Conservation (phyloP, 306 rosid genomes). For the Pyrus communis region DNA sequence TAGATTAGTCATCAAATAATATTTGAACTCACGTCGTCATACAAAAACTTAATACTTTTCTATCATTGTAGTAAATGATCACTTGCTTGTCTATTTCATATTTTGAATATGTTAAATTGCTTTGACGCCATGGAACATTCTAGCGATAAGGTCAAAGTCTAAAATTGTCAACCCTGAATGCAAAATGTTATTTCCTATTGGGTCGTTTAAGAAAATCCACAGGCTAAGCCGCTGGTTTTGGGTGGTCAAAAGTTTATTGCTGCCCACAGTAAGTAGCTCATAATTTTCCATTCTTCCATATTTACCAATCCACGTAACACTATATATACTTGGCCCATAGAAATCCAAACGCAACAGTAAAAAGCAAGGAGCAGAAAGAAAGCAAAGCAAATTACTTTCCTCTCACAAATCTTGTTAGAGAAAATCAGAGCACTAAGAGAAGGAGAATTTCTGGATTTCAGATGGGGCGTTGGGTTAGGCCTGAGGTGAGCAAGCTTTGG, state of each 20-base stretch:
- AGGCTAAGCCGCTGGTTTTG: constrained; percentile 67
- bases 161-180: background rate
- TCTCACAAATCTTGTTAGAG: background rate
- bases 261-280: constrained; percentile 38
- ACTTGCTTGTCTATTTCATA: background rate
- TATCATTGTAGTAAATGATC: too few relatives aligned
- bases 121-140: background rate
- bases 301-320: background rate
- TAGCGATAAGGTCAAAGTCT: background rate
- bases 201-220: constrained; percentile 31
- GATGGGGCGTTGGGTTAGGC: constrained; percentile 90
- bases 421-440: background rate
- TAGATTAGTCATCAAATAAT: too few relatives aligned
- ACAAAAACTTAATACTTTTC: too few relatives aligned
- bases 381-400: background rate
- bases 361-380: background rate
- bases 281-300: background rate
- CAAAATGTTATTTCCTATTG: background rate
- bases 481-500: constrained; percentile 50
- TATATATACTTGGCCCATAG: background rate
- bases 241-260: constrained; percentile 18
- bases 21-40: accelerated
- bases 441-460: background rate
- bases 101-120: background rate
- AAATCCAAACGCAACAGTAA: background rate